Percentiles rank a stretch among this genome's conserved stretches.
Conservation (phyloP, 2,329 filamentous ascomycete species). For the Coleophoma crateriformis region DNA sequence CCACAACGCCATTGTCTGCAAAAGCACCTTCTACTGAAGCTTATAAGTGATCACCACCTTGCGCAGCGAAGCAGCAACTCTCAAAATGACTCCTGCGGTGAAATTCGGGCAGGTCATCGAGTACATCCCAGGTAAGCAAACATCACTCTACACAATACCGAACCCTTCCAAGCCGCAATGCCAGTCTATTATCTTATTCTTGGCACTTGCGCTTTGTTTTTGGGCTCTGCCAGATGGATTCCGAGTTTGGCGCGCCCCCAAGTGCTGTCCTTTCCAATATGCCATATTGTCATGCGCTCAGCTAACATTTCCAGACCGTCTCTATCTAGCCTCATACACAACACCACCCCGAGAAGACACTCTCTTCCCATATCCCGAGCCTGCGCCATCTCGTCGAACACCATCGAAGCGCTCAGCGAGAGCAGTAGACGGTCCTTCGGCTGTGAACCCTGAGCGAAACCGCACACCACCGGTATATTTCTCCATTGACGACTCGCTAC, state of each 20-base stretch:
- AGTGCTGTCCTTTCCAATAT: not conserved
- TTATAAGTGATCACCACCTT: constrained; percentile 5
- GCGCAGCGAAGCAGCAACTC: constrained; percentile 15
- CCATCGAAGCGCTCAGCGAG: constrained; percentile 72
- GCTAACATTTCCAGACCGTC: constrained; percentile 63
- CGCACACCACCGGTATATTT: constrained; percentile 81
- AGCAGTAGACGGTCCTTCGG: constrained; percentile 51
- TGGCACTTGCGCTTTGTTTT: too few species aligned
- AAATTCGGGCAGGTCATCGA: constrained; percentile 84
- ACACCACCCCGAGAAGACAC: constrained; percentile 76
- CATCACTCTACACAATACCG: not conserved
- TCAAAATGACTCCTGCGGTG: constrained; percentile 38
- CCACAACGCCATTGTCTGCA: not conserved
- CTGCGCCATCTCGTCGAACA: constrained; percentile 48
- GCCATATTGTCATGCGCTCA: constrained; percentile 13
- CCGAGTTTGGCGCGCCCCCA: not conserved
- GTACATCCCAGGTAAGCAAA: constrained; percentile 79
- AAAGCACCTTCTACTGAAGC: constrained; percentile 7
- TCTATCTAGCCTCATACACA: constrained; percentile 91
- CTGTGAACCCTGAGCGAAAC: constrained; percentile 37
- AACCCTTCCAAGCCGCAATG: not conserved
- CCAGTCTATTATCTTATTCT: not conserved
- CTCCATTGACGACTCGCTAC: constrained; percentile 82
- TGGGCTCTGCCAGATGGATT: too few species aligned
- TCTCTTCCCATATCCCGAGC: constrained; percentile 73